These are phyloP conservation scores for Diaporthe batatas DNA, from an alignment of 2,329 filamentous ascomycete species.

Conservation along the genomic window DNA sequence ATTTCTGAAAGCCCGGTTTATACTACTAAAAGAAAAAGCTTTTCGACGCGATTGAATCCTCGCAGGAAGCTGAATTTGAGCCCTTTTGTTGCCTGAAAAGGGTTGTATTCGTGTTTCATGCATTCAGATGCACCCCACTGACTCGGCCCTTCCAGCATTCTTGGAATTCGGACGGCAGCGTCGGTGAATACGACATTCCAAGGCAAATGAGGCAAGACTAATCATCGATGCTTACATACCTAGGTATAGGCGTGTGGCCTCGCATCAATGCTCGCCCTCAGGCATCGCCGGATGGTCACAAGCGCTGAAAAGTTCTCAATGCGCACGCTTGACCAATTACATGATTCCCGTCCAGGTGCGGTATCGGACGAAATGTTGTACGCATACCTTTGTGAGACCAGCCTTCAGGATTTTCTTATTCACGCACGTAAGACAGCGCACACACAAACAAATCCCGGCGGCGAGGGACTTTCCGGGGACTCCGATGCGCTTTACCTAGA, in stretches of 20 bases:
- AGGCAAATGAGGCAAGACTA: too few relatives aligned
- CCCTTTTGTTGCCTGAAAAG: background rate
- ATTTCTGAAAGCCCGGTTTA: background rate
- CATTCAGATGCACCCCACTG: background rate
- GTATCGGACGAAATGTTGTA: background rate
- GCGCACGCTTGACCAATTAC: background rate
- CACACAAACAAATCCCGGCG: background rate
- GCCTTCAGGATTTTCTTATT: background rate
- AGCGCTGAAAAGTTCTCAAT: background rate
- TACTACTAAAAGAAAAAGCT: background rate
- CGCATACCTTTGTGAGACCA: background rate
- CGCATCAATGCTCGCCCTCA: background rate
- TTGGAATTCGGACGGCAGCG: background rate
- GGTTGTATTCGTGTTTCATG: background rate
- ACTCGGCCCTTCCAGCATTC: background rate
- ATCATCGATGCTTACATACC: too few relatives aligned
- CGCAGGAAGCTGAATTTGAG: background rate
- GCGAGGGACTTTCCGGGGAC: background rate
- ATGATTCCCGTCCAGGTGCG: background rate
- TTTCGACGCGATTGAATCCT: background rate
- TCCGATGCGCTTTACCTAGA: background rate
- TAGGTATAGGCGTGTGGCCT: background rate
- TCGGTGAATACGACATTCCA: too few relatives aligned
- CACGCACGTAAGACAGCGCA: background rate
- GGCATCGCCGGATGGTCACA: fast-evolving